Conservation (phyloP, 768 basidiomycete genomes). For the Daedaleopsis nitida region DNA sequence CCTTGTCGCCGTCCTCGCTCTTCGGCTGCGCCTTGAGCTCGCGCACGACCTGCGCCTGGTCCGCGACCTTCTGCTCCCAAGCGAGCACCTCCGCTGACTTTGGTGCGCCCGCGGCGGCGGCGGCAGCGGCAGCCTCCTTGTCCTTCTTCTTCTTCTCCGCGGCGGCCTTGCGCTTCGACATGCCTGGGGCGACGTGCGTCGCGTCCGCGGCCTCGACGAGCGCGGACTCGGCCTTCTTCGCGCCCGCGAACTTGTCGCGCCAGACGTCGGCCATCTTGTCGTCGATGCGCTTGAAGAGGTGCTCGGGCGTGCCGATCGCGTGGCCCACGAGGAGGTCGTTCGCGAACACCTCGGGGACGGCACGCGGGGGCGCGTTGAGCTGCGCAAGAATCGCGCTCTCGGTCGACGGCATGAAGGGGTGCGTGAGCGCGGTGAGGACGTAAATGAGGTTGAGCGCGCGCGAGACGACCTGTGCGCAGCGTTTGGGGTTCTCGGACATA, state of each 20-base stretch:
- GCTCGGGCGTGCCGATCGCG: constrained; percentile 78
- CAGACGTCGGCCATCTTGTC: constrained; percentile 86
- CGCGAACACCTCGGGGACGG: constrained; percentile 69
- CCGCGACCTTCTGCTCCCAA: constrained; percentile 72
- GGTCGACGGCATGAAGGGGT: constrained; percentile 97
- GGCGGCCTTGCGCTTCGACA: constrained; percentile 54
- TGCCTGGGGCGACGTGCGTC: constrained; percentile 48
- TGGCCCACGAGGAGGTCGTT: constrained; percentile 90
- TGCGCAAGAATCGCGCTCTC: constrained; percentile 80
- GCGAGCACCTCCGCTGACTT: constrained; percentile 74
- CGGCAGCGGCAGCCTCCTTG: constrained; percentile 31
- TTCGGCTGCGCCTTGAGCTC: constrained; percentile 68
- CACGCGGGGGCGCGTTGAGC: constrained; percentile 85
- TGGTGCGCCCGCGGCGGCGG: constrained; percentile 45
- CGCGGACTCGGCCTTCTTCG: constrained; percentile 33
- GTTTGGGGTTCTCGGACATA: constrained; percentile 75
- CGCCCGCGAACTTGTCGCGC: constrained; percentile 79
- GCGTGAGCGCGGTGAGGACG: constrained; percentile 77
- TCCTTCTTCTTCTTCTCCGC: constrained; percentile 48
- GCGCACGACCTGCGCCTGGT: constrained; percentile 76
- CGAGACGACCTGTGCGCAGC: constrained; percentile 88
- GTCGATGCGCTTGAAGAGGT: constrained; percentile 94
- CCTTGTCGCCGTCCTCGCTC: constrained; percentile 59
- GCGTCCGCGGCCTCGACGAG: constrained; percentile 42
- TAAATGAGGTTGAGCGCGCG: constrained; percentile 95